Conservation (phyloP, 2,329 filamentous ascomycete species). For the Gnomoniopsis smithogilvyi region DNA sequence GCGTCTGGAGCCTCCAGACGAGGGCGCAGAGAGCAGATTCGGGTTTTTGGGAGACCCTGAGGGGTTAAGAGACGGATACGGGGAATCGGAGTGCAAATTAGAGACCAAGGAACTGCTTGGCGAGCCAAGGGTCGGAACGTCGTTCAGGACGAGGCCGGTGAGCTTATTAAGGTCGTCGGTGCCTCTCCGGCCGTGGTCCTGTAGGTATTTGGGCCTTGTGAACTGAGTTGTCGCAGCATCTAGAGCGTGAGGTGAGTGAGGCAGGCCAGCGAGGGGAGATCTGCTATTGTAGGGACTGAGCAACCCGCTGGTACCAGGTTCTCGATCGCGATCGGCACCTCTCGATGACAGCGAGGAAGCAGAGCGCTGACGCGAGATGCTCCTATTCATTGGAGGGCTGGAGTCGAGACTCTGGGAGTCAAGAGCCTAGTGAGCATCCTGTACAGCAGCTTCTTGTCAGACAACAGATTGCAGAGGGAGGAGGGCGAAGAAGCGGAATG, state of each 20-base stretch:
- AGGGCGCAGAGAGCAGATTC: constrained; percentile 11
- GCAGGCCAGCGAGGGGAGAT: constrained; percentile 18
- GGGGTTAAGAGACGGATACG: constrained; percentile 14
- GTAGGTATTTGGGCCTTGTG: constrained; percentile 12
- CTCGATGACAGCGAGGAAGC: constrained; percentile 19
- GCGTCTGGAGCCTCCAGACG: constrained; percentile 7
- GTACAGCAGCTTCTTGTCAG: not conserved
- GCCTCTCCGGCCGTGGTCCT: constrained; percentile 5
- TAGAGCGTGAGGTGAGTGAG: constrained; percentile 13
- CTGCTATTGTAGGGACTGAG: constrained; percentile 19
- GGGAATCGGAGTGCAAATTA: constrained; percentile 13
- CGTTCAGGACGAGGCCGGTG: constrained; percentile 21
- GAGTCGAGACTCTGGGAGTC: constrained; percentile 6
- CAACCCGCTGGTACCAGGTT: constrained; percentile 15
- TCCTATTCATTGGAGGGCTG: constrained; percentile 18
- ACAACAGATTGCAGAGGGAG: not conserved
- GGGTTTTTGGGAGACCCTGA: not conserved
- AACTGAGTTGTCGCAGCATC: constrained; percentile 15
- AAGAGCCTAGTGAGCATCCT: constrained; percentile 7
- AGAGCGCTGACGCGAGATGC: constrained; percentile 19
- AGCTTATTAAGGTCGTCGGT: constrained; percentile 19
- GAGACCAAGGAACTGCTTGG: constrained; percentile 18
- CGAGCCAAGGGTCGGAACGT: constrained; percentile 20
- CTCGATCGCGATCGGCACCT: constrained; percentile 16
- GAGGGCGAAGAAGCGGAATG: not conserved